A percentile compares a stretch with the other conserved stretches of the same genome.
phyloP scores from a whole-genome alignment of 805 yeast species.

The Cyberlindnera nakhonratchasimensis region DNA sequence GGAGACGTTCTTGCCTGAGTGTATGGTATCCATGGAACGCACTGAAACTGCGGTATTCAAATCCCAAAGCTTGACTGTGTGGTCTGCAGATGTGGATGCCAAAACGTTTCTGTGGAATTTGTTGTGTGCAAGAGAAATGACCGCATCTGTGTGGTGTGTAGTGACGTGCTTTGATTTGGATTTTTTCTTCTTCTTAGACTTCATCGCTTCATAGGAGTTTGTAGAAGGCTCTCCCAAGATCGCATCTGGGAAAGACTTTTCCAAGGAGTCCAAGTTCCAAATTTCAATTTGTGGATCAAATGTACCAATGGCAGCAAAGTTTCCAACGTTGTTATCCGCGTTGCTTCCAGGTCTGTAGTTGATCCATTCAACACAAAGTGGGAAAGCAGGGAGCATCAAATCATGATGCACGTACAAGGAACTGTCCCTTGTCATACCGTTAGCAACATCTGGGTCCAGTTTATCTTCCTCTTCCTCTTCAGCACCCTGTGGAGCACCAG shows the following conservation, averaged over 20 bases:
- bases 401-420: constrained; percentile 93
- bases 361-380: constrained; percentile 94
- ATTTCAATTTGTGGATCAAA: constrained; percentile 97
- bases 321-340: constrained; percentile 56
- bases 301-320: constrained; percentile 94
- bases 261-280: constrained; percentile 92
- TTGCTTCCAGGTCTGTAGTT: constrained; percentile 60
- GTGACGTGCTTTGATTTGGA: constrained; percentile 48
- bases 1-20: constrained; percentile 77
- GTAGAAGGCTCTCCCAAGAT: constrained; percentile 75
- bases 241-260: constrained; percentile 91
- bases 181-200: constrained; percentile 45
- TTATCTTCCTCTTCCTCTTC: constrained; percentile 64
- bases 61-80: constrained; percentile 95
- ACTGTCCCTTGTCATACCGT: constrained; percentile 67
- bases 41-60: constrained; percentile 70
- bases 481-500: constrained; percentile 70
- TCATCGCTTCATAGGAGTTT: constrained; percentile 19
- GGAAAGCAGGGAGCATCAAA: constrained; percentile 94
- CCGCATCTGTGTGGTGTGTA: constrained; percentile 91
- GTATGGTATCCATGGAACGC: constrained; percentile 68
- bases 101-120: constrained; percentile 75
- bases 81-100: constrained; percentile 94
- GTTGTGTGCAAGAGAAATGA: constrained; percentile 82
- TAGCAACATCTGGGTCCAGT: constrained; percentile 68